Evolutionary conservation across 2,329 filamentous ascomycete genomes (phyloP).

Genomic region (Onygenales sp.): DNA sequence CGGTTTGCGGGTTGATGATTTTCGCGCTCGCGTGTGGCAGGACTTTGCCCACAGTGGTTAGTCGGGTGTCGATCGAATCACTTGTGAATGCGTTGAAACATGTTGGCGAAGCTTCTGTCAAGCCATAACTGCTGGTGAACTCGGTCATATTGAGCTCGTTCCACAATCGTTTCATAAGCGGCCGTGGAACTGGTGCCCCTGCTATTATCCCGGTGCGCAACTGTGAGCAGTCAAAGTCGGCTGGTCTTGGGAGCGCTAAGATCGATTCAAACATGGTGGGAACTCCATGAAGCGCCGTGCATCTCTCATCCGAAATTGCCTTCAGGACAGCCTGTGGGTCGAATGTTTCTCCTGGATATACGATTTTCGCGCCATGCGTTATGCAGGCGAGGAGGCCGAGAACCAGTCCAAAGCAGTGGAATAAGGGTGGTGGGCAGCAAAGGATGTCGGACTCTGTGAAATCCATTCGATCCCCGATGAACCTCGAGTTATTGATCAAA

Average conservation of each 20-base stretch:
- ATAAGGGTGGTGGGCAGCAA: constrained; percentile 74
- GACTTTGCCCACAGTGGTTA: constrained; percentile 65
- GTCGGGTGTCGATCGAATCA: constrained; percentile 56
- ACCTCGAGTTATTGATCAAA: constrained; percentile 54
- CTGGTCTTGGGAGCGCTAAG: constrained; percentile 39
- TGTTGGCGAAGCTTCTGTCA: constrained; percentile 71
- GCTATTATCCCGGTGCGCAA: constrained; percentile 71
- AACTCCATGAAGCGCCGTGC: constrained; percentile 70
- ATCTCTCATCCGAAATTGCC: constrained; percentile 57
- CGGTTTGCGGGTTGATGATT: constrained; percentile 57
- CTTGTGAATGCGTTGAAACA: constrained; percentile 73
- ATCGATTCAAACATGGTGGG: constrained; percentile 75
- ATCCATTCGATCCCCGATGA: constrained; percentile 65
- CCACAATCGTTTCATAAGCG: constrained; percentile 65
- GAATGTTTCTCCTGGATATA: constrained; percentile 68
- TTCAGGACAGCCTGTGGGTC: constrained; percentile 56
- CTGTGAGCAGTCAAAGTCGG: constrained; percentile 38
- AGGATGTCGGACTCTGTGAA: constrained; percentile 58
- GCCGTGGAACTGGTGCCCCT: constrained; percentile 64
- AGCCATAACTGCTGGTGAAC: constrained; percentile 59
- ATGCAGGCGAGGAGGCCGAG: constrained; percentile 63
- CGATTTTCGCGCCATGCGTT: constrained; percentile 66
- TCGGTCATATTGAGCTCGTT: constrained; percentile 65
- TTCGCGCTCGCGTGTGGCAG: constrained; percentile 70
- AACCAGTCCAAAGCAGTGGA: constrained; percentile 78